Percentiles rank a stretch among this genome's conserved stretches.
Conservation (phyloP, 169 alveolate species). For the Eimeria maxima region DNA sequence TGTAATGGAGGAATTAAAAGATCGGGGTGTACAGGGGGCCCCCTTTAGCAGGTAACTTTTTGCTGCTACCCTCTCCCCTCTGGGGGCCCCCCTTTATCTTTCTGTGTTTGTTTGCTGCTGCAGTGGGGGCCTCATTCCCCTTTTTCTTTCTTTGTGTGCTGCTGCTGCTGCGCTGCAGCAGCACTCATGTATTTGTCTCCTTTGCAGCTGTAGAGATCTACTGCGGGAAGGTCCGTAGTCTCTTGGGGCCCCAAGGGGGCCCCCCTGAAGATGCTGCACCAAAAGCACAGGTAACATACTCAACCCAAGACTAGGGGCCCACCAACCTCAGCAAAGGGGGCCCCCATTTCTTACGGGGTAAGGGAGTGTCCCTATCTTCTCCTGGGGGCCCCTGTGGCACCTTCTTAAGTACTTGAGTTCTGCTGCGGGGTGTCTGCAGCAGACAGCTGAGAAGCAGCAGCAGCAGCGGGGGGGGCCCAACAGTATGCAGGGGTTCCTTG, state of each 20-base stretch:
- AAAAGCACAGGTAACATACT: not conserved
- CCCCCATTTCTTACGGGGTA: not conserved
- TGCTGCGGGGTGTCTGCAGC: not conserved
- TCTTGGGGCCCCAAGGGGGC: conserved; percentile 34
- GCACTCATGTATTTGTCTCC: not conserved
- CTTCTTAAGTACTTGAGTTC: not conserved
- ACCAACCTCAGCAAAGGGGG: not conserved
- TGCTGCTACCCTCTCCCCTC: not conserved
- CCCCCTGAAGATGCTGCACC: not conserved
- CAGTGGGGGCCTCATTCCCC: not conserved
- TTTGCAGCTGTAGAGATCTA: conserved; percentile 38
- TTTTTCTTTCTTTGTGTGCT: conserved; percentile 3
- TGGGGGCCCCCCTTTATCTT: not conserved
- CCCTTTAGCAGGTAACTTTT: not conserved
- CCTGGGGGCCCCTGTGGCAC: not conserved
- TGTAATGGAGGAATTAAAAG: conserved; percentile 32
- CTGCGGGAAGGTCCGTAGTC: conserved; percentile 30
- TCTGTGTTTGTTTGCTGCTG: conserved; percentile 32
- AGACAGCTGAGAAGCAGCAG: not conserved
- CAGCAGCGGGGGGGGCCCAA: not conserved
- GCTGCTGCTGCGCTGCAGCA: not conserved
- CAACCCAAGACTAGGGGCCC: not conserved
- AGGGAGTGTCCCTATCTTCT: not conserved
- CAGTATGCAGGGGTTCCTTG: conserved; percentile 7
- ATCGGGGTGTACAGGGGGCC: not conserved